phyloP scores from a whole-genome alignment of 768 basidiomycete genomes.

The Tylopilus felleus region DNA sequence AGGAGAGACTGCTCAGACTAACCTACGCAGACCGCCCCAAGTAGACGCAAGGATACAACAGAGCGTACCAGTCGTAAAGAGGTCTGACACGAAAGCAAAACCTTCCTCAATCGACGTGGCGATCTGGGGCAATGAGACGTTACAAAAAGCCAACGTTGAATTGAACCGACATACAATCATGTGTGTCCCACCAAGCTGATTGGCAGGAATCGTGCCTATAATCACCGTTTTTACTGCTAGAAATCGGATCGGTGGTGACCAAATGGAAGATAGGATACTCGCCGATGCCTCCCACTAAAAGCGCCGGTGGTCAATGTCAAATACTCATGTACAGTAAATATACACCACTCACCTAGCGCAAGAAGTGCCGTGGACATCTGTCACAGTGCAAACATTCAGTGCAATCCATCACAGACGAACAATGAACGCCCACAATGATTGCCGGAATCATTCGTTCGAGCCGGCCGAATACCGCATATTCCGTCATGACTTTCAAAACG shows the following conservation, averaged over 20 bases:
- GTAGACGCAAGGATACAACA: not conserved
- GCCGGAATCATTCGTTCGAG: constrained; percentile 1
- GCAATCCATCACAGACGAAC: not conserved
- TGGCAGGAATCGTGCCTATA: not conserved
- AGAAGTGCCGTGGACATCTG: constrained; percentile 1
- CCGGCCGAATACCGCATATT: not conserved
- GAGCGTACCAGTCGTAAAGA: constrained; percentile 1
- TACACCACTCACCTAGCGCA: not conserved
- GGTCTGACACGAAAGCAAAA: not conserved
- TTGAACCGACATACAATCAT: not conserved
- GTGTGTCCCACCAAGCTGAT: not conserved
- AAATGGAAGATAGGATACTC: not conserved
- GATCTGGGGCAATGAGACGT: not conserved
- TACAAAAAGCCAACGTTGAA: too few species aligned
- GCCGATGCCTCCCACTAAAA: constrained; percentile 2
- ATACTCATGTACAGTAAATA: not conserved
- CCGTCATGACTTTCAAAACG: not conserved
- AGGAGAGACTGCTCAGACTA: not conserved
- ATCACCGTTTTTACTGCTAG: not conserved
- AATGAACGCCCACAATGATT: not conserved
- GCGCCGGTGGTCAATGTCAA: not conserved
- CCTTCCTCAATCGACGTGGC: not conserved
- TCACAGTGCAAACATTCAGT: not conserved
- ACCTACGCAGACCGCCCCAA: not conserved
- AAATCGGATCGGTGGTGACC: not conserved